Conservation (phyloP, 352 stramenopile genomes). For the Phytophthora pisi region DNA sequence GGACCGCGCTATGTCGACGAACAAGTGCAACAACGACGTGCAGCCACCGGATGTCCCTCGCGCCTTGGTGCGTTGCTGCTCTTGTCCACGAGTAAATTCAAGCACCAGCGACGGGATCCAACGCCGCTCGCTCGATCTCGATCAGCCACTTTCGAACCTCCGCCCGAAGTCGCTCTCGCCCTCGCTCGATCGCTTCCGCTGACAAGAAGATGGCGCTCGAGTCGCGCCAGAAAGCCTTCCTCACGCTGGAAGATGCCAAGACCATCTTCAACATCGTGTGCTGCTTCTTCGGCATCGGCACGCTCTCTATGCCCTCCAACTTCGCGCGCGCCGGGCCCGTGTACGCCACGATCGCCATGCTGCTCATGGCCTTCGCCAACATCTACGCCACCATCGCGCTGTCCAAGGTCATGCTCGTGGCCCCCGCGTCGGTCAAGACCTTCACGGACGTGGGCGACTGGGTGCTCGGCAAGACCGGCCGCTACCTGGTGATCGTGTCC, state of each 20-base stretch:
- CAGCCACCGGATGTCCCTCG: constrained; percentile 32
- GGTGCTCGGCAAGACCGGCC: constrained; percentile 37
- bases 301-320: constrained; percentile 56
- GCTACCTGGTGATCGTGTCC: constrained; percentile 39
- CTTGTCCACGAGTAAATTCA: constrained; percentile 35
- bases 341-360: constrained; percentile 41
- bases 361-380: constrained; percentile 55
- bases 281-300: constrained; percentile 43
- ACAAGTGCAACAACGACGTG: constrained; percentile 36
- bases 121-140: constrained; percentile 2
- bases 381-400: constrained; percentile 44
- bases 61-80: constrained; percentile 17
- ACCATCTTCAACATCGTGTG: constrained; percentile 42
- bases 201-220: constrained; percentile 13
- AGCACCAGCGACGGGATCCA: constrained; percentile 23
- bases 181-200: neutral
- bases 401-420: constrained; percentile 47
- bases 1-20: constrained; percentile 30
- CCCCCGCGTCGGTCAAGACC: constrained; percentile 42
- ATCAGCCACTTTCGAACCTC: constrained; percentile 34
- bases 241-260: constrained; percentile 52
- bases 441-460: constrained; percentile 51
- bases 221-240: constrained; percentile 28
- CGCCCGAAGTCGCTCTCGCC: constrained; percentile 1
- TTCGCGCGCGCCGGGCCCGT: constrained; percentile 50